A percentile compares a stretch with the other conserved stretches of the same genome.
These are phyloP conservation scores for Magnaporthales sp. DNA, from an alignment of 2,329 filamentous ascomycete species.

Conservation along the genomic window DNA sequence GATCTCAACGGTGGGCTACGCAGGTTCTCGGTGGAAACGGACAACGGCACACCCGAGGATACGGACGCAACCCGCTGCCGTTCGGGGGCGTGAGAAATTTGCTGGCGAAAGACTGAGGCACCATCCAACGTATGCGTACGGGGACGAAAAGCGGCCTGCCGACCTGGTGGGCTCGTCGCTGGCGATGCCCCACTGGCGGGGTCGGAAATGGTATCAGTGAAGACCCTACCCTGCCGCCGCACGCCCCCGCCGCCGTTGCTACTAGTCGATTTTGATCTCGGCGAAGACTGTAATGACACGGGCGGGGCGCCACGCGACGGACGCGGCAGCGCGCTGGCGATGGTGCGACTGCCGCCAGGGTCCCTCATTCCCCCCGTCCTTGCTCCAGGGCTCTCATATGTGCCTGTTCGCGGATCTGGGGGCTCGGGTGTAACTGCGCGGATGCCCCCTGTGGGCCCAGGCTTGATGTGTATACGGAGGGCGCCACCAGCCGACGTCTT, in stretches of 20 bases:
- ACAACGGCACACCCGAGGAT: constrained; percentile 51
- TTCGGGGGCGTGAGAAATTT: neutral
- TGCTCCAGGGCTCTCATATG: constrained; percentile 13
- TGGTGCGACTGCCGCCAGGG: neutral
- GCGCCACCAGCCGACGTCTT: constrained; percentile 18
- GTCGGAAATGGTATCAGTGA: constrained; percentile 46
- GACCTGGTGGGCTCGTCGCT: constrained; percentile 31
- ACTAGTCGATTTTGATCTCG: constrained; percentile 30
- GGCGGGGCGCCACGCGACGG: constrained; percentile 23
- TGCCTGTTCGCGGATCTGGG: constrained; percentile 20
- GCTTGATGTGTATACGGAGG: constrained; percentile 19
- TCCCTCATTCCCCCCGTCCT: constrained; percentile 11
- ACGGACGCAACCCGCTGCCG: constrained; percentile 64
- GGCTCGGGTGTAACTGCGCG: constrained; percentile 60
- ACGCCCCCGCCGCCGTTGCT: constrained; percentile 10
- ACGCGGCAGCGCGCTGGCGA: constrained; percentile 8
- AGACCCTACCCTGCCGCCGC: constrained; percentile 51
- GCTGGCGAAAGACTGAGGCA: constrained; percentile 32
- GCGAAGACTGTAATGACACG: constrained; percentile 35
- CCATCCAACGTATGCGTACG: constrained; percentile 52
- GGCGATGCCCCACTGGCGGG: constrained; percentile 27
- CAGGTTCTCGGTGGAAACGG: constrained; percentile 36
- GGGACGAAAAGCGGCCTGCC: constrained; percentile 33
- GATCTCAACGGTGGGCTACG: constrained; percentile 18
- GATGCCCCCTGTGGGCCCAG: constrained; percentile 13